Base-by-base conservation (phyloP, 2,329 filamentous ascomycete species). In the Graphilbum ipis-grandicollis region DNA sequence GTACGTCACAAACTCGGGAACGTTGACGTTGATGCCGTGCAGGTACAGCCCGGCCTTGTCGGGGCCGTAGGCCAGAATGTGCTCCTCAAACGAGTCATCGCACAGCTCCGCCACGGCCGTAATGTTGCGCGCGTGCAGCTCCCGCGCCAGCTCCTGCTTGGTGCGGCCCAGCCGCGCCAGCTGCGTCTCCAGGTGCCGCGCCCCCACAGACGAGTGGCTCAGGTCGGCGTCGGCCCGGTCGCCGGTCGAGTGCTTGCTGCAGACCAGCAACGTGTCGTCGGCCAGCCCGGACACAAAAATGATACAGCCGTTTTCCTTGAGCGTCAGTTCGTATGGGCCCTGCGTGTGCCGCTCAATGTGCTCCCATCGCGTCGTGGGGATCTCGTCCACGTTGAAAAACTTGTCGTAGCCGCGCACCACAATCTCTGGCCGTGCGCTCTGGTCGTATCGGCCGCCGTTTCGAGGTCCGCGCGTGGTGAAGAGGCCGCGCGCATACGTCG, bases 221-320 rank as follows among this genome's bases (percentile, higher is more conserved):
- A 80, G 46, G 22, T 75, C 67, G 5, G 64, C 58, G 51, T 92
- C 83, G 18, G 57, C 58, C n/a, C 88, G 71, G 19, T 72, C 63
- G 7, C 90, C 90, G 0, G 86, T 96, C 1, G 90, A 96, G 55
- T 98, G 90, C 53, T 98, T 98, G 66, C 88, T 96, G 69, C 88
- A 96, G n/a, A 98, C 86, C 8, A 98, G 64, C 9, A 98, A 63
- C 2, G 82, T 84, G 26, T 74, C 86, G 49, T 94, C 86, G 49
- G 92, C 82, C 18, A 98, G 65, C 13, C 86, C 90, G 14, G 85
- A 79, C 32, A 98, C 75, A 61, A 98, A 98, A 47, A 98, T 94
- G 56, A 98, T 98, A 56, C 90, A 98, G n/a, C 90, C 90, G 50
- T 98, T 98, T 58, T 98, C 90, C 60, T 98, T 98, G 36, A 96